Percentiles rank a stretch among this genome's conserved stretches.
These are phyloP conservation scores for Aspergillus transmontanensis DNA, from an alignment of 2,329 filamentous ascomycete species.

Conservation along the genomic window DNA sequence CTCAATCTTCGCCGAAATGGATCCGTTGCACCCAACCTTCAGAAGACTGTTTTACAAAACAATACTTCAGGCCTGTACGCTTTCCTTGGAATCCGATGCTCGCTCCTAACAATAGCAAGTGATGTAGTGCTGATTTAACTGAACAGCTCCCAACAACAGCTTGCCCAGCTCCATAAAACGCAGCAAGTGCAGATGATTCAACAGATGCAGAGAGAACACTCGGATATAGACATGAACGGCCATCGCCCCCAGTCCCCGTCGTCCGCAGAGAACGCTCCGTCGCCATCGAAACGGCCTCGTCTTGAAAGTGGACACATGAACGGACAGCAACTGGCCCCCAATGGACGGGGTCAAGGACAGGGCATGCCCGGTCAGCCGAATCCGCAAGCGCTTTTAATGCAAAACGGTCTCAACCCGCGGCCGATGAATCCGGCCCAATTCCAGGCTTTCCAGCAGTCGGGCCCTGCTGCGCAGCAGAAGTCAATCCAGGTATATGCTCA, in stretches of 20 bases:
- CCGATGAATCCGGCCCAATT: constrained; percentile 76
- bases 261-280: constrained; percentile 83
- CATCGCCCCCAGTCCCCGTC: constrained; percentile 80
- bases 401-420: constrained; percentile 74
- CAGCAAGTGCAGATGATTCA: constrained; percentile 64
- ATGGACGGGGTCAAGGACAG: constrained; percentile 68
- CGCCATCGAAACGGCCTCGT: constrained; percentile 85
- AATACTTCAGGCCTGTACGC: constrained; percentile 53
- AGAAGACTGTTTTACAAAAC: constrained; percentile 77
- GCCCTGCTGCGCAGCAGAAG: constrained; percentile 71
- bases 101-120: neutral
- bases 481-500: constrained; percentile 85
- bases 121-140: constrained; percentile 24
- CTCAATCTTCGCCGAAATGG: constrained; percentile 60
- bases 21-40: constrained; percentile 53
- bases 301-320: constrained; percentile 76
- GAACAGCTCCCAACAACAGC: constrained; percentile 62
- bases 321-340: constrained; percentile 75
- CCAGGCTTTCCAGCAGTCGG: constrained; percentile 60
- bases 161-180: constrained; percentile 69
- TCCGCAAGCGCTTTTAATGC: constrained; percentile 56
- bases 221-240: constrained; percentile 81
- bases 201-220: constrained; percentile 86
- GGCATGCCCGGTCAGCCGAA: constrained; percentile 69
- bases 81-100: constrained; percentile 7